A percentile compares a stretch with the other conserved stretches of the same genome.
These are phyloP conservation scores for Thoreauomyces humboldtii DNA, from an alignment of 192 early-diverging fungal genomes.

Conservation along the genomic window DNA sequence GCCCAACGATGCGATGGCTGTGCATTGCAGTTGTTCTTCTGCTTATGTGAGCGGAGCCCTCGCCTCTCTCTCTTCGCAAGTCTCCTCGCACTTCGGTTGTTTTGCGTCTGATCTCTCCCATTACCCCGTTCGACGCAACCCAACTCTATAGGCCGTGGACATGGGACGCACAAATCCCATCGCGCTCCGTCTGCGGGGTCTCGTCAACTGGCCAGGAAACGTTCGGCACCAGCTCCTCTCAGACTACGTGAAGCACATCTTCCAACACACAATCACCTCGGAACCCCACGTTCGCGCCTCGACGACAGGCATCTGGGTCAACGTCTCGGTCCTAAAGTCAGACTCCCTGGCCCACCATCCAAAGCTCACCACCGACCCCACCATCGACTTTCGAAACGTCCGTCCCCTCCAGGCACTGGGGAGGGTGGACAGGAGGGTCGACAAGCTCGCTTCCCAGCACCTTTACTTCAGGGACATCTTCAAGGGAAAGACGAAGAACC, in stretches of 20 bases:
- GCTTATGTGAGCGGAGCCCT: background rate
- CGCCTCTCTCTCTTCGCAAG: too few relatives aligned
- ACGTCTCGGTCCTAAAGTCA: constrained; percentile 42
- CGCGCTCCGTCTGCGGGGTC: constrained; percentile 36
- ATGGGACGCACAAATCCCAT: constrained; percentile 50
- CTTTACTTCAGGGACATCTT: constrained; percentile 32
- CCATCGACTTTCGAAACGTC: constrained; percentile 36
- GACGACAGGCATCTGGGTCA: constrained; percentile 52
- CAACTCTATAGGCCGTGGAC: too few relatives aligned
- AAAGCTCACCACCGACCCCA: constrained; percentile 21
- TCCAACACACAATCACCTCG: constrained; percentile 42
- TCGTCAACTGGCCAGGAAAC: constrained; percentile 53
- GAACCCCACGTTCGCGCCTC: constrained; percentile 50
- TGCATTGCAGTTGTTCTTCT: background rate
- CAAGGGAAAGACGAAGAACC: constrained; percentile 14
- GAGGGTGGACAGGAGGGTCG: constrained; percentile 33
- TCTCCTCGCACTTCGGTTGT: too few relatives aligned
- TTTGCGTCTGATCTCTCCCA: too few relatives aligned
- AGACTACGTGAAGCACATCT: constrained; percentile 50
- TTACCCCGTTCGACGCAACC: too few relatives aligned
- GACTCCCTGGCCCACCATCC: constrained; percentile 10
- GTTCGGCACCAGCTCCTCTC: constrained; percentile 45
- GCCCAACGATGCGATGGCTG: background rate
- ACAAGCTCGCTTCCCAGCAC: constrained; percentile 18
- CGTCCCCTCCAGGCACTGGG: constrained; percentile 36